Evolutionary conservation across 2,329 filamentous ascomycete species (phyloP).

Genomic region (Fusarium succisae): DNA sequence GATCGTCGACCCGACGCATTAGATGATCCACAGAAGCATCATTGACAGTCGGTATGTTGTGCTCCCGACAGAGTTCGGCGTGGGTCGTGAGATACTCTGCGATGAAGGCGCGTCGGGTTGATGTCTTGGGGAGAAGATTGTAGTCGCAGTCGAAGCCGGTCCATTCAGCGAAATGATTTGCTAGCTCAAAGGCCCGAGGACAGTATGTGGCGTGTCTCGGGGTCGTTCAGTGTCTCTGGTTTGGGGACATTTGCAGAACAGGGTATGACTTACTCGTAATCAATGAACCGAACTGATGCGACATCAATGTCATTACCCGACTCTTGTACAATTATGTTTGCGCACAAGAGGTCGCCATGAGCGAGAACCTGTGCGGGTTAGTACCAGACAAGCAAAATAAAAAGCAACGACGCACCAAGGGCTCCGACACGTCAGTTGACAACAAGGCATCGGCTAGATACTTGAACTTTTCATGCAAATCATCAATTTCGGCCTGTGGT

Average conservation of each 20-base stretch:
- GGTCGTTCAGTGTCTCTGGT: background rate
- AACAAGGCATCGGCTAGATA: slow-evolving; percentile 19
- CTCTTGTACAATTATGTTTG: slow-evolving; percentile 36
- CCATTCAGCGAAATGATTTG: slow-evolving; percentile 40
- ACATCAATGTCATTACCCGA: background rate
- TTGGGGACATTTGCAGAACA: background rate
- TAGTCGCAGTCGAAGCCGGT: slow-evolving; percentile 36
- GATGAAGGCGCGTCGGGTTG: slow-evolving; percentile 27
- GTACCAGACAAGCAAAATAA: background rate
- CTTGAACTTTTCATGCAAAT: slow-evolving; percentile 25
- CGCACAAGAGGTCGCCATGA: slow-evolving; percentile 35
- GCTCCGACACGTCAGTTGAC: slow-evolving; percentile 7
- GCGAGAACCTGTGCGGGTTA: slow-evolving; percentile 27
- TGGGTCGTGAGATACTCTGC: slow-evolving; percentile 25
- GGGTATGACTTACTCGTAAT: slow-evolving; percentile 35
- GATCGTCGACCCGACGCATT: slow-evolving; percentile 32
- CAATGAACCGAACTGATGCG: slow-evolving; percentile 34
- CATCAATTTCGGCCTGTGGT: background rate
- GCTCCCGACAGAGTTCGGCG: slow-evolving; percentile 4
- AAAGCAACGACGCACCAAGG: slow-evolving; percentile 25
- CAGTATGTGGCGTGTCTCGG: slow-evolving; percentile 37
- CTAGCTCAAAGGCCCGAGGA: slow-evolving; percentile 34
- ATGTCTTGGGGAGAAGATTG: slow-evolving; percentile 17
- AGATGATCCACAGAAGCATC: slow-evolving; percentile 26
- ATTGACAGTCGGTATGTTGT: background rate